Evolutionary conservation across 495 filamentous ascomycete species (phyloP).

Genomic region (Trichoderma virens): DNA sequence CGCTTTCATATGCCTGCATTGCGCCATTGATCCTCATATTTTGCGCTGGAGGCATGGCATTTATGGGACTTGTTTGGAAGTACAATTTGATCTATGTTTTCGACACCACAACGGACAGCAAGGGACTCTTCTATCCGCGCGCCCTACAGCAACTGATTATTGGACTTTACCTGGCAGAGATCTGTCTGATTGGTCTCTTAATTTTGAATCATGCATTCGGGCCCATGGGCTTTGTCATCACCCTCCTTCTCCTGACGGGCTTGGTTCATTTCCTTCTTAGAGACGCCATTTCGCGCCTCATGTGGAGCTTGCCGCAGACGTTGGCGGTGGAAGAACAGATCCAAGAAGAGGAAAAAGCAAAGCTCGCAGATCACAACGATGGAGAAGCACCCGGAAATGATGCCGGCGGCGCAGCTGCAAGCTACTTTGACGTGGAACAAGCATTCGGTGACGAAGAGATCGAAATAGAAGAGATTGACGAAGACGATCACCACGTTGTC

Average conservation of each 20-base stretch:
- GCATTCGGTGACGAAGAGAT: constrained; percentile 28
- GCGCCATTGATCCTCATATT: constrained; percentile 86
- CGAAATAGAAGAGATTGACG: constrained; percentile 17
- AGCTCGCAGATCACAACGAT: neutral
- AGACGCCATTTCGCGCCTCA: constrained; percentile 62
- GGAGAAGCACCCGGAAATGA: constrained; percentile 14
- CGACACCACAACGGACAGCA: constrained; percentile 70
- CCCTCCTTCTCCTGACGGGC: constrained; percentile 62
- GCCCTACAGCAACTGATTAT: constrained; percentile 76
- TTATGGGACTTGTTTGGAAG: constrained; percentile 77
- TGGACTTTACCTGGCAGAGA: constrained; percentile 70
- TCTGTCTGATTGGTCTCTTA: constrained; percentile 79
- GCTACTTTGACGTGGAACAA: constrained; percentile 48
- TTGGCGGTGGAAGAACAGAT: constrained; percentile 18
- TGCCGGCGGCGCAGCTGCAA: constrained; percentile 22
- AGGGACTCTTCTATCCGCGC: constrained; percentile 69
- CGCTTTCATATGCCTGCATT: constrained; percentile 80
- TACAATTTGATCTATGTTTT: constrained; percentile 83
- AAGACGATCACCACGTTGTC: constrained; percentile 23
- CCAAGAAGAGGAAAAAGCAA: constrained; percentile 9
- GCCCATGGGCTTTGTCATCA: constrained; percentile 64
- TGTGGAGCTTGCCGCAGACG: constrained; percentile 58
- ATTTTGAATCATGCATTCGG: constrained; percentile 58
- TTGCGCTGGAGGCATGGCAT: constrained; percentile 62
- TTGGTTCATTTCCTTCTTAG: constrained; percentile 78